Conservation (phyloP, 2,329 filamentous ascomycete genomes). For the Hirsutella thompsonii region DNA sequence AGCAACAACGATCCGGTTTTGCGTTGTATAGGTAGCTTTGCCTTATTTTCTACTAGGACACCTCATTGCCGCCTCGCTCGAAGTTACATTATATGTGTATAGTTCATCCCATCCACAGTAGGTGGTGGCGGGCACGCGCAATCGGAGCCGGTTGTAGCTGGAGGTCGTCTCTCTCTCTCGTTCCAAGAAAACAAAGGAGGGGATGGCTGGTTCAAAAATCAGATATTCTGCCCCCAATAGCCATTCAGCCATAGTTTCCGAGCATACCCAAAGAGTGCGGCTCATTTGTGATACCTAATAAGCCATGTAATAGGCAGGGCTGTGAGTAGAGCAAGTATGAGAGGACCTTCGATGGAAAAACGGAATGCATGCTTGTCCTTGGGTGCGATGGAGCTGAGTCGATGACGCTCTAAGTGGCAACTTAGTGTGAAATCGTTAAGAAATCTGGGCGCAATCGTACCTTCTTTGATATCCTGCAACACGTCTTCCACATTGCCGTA, state of each 20-base stretch:
- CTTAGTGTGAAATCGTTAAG: neutral
- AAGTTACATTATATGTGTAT: too few species aligned
- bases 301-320: neutral
- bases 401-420: neutral
- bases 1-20: too few species aligned
- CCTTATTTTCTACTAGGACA: too few species aligned
- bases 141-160: too few species aligned
- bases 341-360: neutral
- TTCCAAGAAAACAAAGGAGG: too few species aligned
- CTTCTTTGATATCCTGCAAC: neutral
- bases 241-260: neutral
- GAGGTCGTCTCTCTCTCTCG: too few species aligned
- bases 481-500: neutral
- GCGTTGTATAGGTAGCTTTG: too few species aligned
- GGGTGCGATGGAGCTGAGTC: neutral
- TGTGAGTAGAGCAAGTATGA: neutral
- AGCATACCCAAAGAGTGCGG: neutral
- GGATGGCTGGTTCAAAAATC: too few species aligned
- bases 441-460: neutral
- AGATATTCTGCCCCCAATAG: neutral
- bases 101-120: too few species aligned
- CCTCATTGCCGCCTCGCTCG: too few species aligned
- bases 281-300: neutral
- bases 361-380: neutral
- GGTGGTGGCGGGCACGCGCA: too few species aligned